Evolutionary conservation across 2,329 filamentous ascomycete genomes (phyloP), one percentile per base, ranked within the genome.

Genomic region (Monosporascus sp.): DNA sequence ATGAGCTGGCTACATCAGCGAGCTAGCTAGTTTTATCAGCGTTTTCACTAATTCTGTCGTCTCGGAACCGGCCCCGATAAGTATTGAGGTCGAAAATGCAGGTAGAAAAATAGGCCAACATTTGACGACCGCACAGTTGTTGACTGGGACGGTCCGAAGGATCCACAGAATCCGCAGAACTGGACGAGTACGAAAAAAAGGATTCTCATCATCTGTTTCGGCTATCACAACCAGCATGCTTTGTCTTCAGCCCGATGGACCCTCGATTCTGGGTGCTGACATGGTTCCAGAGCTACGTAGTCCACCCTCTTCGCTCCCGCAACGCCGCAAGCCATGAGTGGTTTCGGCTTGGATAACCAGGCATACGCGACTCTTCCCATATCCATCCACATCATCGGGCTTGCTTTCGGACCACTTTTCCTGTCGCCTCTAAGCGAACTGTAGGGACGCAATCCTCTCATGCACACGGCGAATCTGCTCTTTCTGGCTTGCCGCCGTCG

Each of bases 81-180:
- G 37, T n/a, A 39, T 39, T 39, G 37, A 18, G 2, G 18, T 39
- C 18, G 37, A 39, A 39, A 39, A 18, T n/a, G 2, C 37, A 39
- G 37, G 14, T 39, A 15, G 37, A 18, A 39, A 39, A 39, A 39
- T 5, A 18, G 15, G 9, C 37, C 37, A 2, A 6, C 37, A 8
- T 39, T 4, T 17, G 37, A 39, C 7, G 6, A 50, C 48, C 14
- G 18, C 25, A 6, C n/a, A 15, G 37, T 67, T 14, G 76, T 89
- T 31, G 83, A 88, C 62, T 89, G 85, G 70, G 78, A 81, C 31
- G 78, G 67, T 7, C 64, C 77, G 7, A 72, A 81, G 55, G 85
- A 88, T 59, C 76, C 76, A 15, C 75, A 79, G 14, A 86, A 90
- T 61, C 87, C 88, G 0, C 76, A 79, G 56, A 88, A 89, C 63